These are phyloP conservation scores for Arachnomyces sp. DNA, from an alignment of 2,329 filamentous ascomycete genomes.

Conservation along the genomic window DNA sequence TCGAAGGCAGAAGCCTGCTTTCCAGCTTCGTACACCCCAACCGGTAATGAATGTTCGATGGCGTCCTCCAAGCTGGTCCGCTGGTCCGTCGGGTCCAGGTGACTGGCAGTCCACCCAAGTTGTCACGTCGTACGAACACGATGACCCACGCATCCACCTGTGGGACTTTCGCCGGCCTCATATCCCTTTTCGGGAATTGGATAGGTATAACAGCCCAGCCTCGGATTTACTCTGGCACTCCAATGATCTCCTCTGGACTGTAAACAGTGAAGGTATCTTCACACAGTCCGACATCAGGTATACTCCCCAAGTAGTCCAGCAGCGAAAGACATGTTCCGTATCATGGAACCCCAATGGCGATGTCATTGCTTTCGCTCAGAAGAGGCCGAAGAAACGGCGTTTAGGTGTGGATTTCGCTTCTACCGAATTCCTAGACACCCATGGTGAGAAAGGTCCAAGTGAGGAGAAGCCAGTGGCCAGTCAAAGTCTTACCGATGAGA, in stretches of 20 bases:
- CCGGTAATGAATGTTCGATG: slow-evolving; percentile 55
- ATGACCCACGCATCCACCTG: slow-evolving; percentile 53
- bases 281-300: slow-evolving; percentile 55
- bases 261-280: slow-evolving; percentile 53
- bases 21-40: slow-evolving; percentile 52
- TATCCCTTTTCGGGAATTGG: slow-evolving; percentile 54
- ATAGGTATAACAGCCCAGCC: slow-evolving; percentile 46
- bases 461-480: slow-evolving; percentile 40
- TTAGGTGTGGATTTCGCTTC: slow-evolving; percentile 29
- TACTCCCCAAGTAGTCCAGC: slow-evolving; percentile 50
- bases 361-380: slow-evolving; percentile 47
- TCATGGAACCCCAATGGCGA: slow-evolving; percentile 51
- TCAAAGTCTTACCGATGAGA: slow-evolving; percentile 49
- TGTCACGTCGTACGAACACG: slow-evolving; percentile 53
- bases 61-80: slow-evolving; percentile 51
- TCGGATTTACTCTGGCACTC: slow-evolving; percentile 57
- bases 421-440: slow-evolving; percentile 31
- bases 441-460: slow-evolving; percentile 35
- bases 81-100: slow-evolving; percentile 43
- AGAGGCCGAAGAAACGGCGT: slow-evolving; percentile 37
- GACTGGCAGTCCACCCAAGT: slow-evolving; percentile 55
- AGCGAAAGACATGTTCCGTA: slow-evolving; percentile 48
- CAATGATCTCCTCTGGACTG: slow-evolving; percentile 57
- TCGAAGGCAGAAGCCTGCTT: slow-evolving; percentile 50
- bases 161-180: slow-evolving; percentile 57